Evolutionary conservation across 768 basidiomycete genomes (phyloP), one percentile per base, ranked within the genome.

Genomic region (Pleurotus salmoneostramineus): DNA sequence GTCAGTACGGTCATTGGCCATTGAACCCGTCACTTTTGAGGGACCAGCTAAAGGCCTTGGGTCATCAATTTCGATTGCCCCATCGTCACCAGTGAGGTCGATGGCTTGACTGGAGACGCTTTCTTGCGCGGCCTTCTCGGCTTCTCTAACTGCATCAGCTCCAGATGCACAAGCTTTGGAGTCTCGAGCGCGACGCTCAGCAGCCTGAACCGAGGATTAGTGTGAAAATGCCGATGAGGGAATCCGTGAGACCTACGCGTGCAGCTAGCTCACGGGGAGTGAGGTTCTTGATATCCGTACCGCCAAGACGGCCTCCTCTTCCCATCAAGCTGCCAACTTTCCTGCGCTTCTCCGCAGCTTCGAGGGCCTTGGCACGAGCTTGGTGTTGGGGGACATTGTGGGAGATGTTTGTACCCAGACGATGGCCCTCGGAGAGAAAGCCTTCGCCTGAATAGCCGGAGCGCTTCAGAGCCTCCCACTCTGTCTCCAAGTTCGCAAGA

Each of bases 371-470:
- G 45, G 72, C 65, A 12, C 83, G 80, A 5, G 87, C 91, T 31
- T 87, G 59, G 64, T 88, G 80, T 10, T 79, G 81, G 2, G 91
- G 83, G 0, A 89, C 65, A 66, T 91, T 76, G 63, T 89, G 91
- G 1, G 87, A 85, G 15, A 87, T 71, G 34, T 83, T 81, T 5
- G 64, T 64, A n/a, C 93, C 92, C 0, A 98, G 67, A 27, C 86
- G 74, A 10, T 76, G 76, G 1, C 95, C 95, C n/a, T 78, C 73
- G 27, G 87, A 77, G 68, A 85, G 85, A 80, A 97, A 98, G 2
- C 95, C 95, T 70, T 97, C 95, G 11, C 95, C 94, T 4, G 87
- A 77, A 69, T 95, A 98, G 0, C 95, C 95, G 11, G 84, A 85
- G 15, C 84, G 78, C 62, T 86, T 84, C 5, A 97, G 77, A 2